These are phyloP conservation scores for Alternaria sp. DNA, from an alignment of 2,329 filamentous ascomycete genomes.

Conservation along the genomic window DNA sequence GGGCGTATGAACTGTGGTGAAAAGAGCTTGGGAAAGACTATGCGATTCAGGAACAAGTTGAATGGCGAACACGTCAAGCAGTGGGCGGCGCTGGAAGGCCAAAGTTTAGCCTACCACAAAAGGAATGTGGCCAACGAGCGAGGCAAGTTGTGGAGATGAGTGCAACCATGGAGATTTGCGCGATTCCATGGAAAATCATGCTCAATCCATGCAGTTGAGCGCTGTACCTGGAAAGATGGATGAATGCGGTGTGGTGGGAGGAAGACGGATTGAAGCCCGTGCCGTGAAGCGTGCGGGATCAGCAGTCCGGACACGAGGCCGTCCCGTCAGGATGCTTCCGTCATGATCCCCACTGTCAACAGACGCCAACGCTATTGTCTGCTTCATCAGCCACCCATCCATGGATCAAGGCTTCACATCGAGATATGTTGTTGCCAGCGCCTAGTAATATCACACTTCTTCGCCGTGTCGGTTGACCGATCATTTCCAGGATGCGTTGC, in stretches of 20 bases:
- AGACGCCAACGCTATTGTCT: background rate
- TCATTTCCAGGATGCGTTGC: background rate
- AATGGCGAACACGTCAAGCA: background rate
- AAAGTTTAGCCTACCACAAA: background rate
- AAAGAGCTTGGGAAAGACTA: background rate
- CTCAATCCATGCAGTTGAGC: background rate
- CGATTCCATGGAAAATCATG: too few relatives aligned
- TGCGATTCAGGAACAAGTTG: background rate
- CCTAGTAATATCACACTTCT: background rate
- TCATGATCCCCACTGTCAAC: background rate
- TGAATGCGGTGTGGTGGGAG: background rate
- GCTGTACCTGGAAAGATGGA: background rate
- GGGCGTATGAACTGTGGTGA: background rate
- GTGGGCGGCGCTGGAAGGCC: background rate
- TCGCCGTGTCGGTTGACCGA: background rate
- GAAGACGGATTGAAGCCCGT: conserved; percentile 4
- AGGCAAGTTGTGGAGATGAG: background rate
- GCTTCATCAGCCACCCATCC: background rate
- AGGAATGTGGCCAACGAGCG: background rate
- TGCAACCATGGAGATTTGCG: background rate
- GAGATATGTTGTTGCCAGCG: background rate
- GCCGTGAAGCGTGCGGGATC: background rate
- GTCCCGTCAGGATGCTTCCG: background rate
- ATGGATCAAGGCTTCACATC: background rate
- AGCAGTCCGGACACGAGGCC: background rate